Evolutionary conservation across 768 basidiomycete genomes (phyloP).

Genomic region (Suillus variegatus): DNA sequence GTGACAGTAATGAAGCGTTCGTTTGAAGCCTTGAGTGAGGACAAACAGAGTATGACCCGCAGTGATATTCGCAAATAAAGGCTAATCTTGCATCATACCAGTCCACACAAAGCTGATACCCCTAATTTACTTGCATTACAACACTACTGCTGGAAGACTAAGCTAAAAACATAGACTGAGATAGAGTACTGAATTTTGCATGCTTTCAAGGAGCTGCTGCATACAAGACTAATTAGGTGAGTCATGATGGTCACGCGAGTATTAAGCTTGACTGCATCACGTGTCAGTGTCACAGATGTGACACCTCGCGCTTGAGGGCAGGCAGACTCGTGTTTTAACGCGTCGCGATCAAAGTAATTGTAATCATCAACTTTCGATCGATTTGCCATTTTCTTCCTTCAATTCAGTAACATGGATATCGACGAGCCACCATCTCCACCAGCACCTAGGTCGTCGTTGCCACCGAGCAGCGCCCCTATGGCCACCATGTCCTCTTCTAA

Average conservation of each 20-base stretch:
- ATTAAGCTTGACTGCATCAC: background rate
- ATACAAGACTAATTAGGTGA: background rate
- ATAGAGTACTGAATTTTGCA: background rate
- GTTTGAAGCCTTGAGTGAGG: conserved; percentile 3
- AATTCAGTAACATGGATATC: conserved; percentile 47
- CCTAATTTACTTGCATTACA: background rate
- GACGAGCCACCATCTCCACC: conserved; percentile 61
- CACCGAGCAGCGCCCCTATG: conserved; percentile 50
- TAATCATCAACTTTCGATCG: conserved; percentile 6
- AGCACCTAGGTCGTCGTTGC: conserved; percentile 51
- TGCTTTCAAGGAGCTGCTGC: background rate
- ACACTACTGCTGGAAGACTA: background rate
- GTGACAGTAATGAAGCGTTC: background rate
- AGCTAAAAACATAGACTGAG: background rate
- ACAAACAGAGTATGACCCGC: background rate
- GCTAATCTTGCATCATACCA: background rate
- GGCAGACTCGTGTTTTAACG: conserved; percentile 44
- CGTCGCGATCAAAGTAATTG: conserved; percentile 25
- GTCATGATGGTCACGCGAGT: conserved; percentile 15
- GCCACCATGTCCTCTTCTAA: conserved; percentile 39
- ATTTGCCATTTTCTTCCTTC: conserved; percentile 8
- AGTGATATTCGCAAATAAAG: background rate
- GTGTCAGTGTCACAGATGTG: conserved; percentile 3
- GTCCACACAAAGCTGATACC: background rate
- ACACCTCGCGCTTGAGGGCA: conserved; percentile 37